These are phyloP conservation scores for Solanum phureja DNA, from an alignment of 257 asterid species.

Conservation along the genomic window DNA sequence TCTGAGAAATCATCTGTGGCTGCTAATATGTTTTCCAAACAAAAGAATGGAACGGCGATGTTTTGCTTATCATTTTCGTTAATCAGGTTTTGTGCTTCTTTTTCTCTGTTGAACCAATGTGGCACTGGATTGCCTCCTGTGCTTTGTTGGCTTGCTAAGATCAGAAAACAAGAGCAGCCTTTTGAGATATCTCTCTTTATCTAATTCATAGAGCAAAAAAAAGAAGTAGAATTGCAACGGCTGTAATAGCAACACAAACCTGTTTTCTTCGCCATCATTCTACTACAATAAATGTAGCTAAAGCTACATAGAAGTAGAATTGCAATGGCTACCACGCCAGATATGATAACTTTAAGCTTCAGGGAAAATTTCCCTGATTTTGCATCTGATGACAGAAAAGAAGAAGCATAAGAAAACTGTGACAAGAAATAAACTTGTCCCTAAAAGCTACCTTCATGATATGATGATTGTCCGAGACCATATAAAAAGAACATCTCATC, in stretches of 20 bases:
- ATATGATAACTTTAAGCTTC: background rate
- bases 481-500: too few species aligned
- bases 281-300: background rate
- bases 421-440: background rate
- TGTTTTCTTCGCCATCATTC: background rate
- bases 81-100: background rate
- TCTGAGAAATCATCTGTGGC: slow-evolving; percentile 6
- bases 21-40: background rate
- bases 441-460: too few species aligned
- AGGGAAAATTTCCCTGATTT: background rate
- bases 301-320: background rate
- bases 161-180: background rate
- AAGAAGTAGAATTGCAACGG: background rate
- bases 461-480: too few species aligned
- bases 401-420: background rate
- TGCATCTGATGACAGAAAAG: background rate
- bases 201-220: background rate
- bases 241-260: background rate
- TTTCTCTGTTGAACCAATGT: slow-evolving; percentile 16
- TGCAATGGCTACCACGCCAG: background rate
- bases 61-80: background rate
- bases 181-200: background rate
- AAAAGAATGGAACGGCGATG: background rate
- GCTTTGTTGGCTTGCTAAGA: slow-evolving; percentile 11
- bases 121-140: slow-evolving; percentile 4